phyloP scores from a whole-genome alignment of 202 grass and related monocot species.

The Setaria viridis region DNA sequence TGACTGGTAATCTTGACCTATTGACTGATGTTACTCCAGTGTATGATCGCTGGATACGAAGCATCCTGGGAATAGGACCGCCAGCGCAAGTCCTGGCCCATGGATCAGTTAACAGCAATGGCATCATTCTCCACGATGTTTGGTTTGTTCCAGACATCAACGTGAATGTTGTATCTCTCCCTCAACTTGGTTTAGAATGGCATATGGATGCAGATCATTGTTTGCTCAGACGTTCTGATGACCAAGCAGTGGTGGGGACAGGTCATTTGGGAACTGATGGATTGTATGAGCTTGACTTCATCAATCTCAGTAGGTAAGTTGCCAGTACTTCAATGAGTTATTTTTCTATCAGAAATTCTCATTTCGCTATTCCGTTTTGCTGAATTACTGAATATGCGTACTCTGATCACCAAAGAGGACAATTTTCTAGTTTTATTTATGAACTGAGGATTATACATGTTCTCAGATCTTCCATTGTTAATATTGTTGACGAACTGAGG shows the following conservation, averaged over 20 bases:
- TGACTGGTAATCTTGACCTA: constrained; percentile 7
- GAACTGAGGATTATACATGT: too few relatives aligned
- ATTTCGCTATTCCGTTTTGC: too few relatives aligned
- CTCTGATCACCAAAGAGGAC: too few relatives aligned
- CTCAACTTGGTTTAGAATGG: neutral
- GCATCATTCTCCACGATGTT: constrained; percentile 1
- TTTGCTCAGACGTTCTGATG: neutral
- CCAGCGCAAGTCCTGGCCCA: neutral
- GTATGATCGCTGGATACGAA: neutral
- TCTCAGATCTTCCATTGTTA: too few relatives aligned
- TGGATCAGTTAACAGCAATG: neutral
- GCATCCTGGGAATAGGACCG: neutral
- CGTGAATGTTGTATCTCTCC: neutral
- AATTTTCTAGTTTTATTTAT: too few relatives aligned
- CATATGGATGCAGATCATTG: neutral
- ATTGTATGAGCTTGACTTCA: neutral
- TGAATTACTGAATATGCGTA: neutral
- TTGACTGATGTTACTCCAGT: neutral
- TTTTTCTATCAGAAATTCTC: neutral
- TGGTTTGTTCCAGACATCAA: constrained; percentile 6
- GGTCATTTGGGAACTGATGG: neutral
- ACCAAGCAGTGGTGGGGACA: neutral
- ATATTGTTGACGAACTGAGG: too few relatives aligned
- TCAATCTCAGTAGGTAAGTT: constrained; percentile 6
- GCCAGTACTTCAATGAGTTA: neutral